These are phyloP conservation scores for Mortierella sp. DNA, from an alignment of 371 early-diverging fungal genomes.

Conservation along the genomic window DNA sequence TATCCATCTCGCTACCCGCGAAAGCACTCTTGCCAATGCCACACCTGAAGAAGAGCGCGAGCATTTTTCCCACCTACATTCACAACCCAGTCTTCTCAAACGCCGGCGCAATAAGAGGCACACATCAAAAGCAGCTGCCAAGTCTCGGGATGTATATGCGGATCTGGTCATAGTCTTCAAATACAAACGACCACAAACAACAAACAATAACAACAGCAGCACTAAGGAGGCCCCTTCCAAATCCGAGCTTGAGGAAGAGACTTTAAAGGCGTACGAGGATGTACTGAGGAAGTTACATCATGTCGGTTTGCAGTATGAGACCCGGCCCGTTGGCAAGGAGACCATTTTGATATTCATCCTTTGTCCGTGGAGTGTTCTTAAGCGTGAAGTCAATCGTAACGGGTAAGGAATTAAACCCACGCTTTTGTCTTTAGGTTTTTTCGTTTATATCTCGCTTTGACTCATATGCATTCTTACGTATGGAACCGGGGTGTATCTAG, in stretches of 20 bases:
- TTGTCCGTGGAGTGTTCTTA: conserved; percentile 36
- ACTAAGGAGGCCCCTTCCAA: conserved; percentile 16
- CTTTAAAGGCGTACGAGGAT: conserved; percentile 30
- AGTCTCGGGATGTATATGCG: conserved; percentile 42
- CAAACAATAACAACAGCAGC: too few species aligned
- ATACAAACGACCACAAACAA: conserved; percentile 4
- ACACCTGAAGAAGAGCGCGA: background rate
- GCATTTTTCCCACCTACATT: background rate
- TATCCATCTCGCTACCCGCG: conserved; percentile 10
- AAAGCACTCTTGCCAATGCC: background rate
- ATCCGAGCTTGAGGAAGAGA: conserved; percentile 13
- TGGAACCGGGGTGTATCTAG: conserved; percentile 37
- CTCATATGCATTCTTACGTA: background rate
- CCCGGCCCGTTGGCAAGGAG: conserved; percentile 31
- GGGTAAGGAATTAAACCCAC: too few species aligned
- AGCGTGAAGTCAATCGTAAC: conserved; percentile 30
- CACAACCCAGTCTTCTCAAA: background rate
- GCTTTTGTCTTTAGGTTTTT: too few species aligned
- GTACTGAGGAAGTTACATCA: conserved; percentile 15
- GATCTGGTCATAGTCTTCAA: conserved; percentile 36
- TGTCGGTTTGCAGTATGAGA: conserved; percentile 37
- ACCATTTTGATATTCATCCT: conserved; percentile 30
- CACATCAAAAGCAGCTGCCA: background rate
- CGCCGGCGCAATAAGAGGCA: conserved; percentile 9
- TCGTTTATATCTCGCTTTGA: background rate